Conservation (phyloP, 2,329 filamentous ascomycete genomes). For the Arthrocladium fulminans region DNA sequence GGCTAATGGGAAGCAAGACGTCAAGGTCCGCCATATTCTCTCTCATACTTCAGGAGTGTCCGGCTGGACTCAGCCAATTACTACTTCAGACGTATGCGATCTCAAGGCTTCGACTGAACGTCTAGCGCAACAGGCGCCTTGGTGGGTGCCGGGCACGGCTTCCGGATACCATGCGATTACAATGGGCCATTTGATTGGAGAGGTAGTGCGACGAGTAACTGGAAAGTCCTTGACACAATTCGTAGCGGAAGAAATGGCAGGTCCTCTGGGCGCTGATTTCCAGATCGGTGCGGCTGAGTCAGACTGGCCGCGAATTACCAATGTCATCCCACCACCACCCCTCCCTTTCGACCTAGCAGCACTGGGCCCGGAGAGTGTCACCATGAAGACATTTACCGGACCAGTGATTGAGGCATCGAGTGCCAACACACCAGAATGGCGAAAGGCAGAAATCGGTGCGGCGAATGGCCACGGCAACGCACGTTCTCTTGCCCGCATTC, state of each 20-base stretch:
- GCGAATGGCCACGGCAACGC: conserved; percentile 40
- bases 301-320: conserved; percentile 35
- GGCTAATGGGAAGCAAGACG: conserved; percentile 33
- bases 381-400: conserved; percentile 26
- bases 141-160: conserved; percentile 38
- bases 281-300: conserved; percentile 36
- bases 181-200: conserved; percentile 37
- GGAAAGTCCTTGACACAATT: conserved; percentile 39
- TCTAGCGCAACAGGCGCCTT: conserved; percentile 36
- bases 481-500: conserved; percentile 33
- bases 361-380: conserved; percentile 22
- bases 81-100: conserved; percentile 30
- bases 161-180: conserved; percentile 36
- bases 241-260: conserved; percentile 35
- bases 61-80: conserved; percentile 29
- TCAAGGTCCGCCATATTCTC: conserved; percentile 35
- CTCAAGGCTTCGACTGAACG: conserved; percentile 24
- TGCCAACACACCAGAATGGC: conserved; percentile 28
- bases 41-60: conserved; percentile 32
- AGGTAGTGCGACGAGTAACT: conserved; percentile 34
- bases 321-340: conserved; percentile 25
- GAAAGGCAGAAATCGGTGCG: conserved; percentile 36
- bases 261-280: conserved; percentile 40
- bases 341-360: conserved; percentile 16
- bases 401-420: conserved; percentile 21